phyloP scores from a whole-genome alignment of 2,329 filamentous ascomycete species.

The Beauveria varroae region DNA sequence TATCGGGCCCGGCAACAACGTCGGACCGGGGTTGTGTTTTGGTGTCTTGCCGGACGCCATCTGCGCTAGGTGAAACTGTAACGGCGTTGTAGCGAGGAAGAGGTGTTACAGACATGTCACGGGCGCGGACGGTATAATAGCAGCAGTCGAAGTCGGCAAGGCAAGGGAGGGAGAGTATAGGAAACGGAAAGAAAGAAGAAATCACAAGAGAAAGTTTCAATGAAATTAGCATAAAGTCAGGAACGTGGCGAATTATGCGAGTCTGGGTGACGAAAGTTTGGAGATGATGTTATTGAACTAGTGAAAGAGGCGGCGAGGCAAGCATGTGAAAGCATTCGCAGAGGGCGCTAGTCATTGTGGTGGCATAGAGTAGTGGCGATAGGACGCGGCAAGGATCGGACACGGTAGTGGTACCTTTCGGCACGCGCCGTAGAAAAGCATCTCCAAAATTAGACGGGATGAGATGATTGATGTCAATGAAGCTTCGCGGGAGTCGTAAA shows the following conservation, averaged over 20 bases:
- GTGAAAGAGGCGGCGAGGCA: background rate
- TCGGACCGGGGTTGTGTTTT: slow-evolving; percentile 26
- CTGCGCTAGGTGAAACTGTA: background rate
- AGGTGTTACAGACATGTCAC: background rate
- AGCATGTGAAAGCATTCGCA: slow-evolving; percentile 5
- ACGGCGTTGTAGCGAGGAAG: background rate
- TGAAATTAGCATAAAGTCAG: background rate
- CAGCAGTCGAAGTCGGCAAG: background rate
- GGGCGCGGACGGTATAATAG: background rate
- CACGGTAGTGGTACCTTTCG: background rate
- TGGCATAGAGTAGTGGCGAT: background rate
- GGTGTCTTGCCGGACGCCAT: slow-evolving; percentile 4
- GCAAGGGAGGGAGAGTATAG: background rate
- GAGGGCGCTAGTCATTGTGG: background rate
- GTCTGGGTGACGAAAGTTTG: background rate
- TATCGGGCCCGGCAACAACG: slow-evolving; percentile 49
- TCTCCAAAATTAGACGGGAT: background rate
- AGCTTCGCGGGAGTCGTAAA: background rate
- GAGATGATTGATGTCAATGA: background rate
- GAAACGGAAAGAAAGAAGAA: background rate
- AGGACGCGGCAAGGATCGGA: background rate
- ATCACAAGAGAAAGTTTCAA: background rate
- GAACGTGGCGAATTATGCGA: slow-evolving; percentile 9
- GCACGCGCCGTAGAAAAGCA: background rate
- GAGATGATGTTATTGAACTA: background rate